Base-by-base conservation (phyloP, 345 rosid species). In the Boechera stricta region DNA sequence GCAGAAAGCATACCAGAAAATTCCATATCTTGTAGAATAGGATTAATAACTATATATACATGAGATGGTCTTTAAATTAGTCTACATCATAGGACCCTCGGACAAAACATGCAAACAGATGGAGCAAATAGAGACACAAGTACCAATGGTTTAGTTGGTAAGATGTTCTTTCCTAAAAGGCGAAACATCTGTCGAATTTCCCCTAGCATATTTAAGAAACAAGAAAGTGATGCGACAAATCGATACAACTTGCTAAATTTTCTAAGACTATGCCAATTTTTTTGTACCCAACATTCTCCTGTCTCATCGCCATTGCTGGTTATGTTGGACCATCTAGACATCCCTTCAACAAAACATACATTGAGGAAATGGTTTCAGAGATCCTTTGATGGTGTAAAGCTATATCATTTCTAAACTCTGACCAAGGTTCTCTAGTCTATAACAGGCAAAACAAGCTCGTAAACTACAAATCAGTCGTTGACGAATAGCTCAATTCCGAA, bases 341-440 rank as follows among this genome's bases (percentile, higher is more conserved):
- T 77, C 76, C 77, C 77, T 71, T 71, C 67, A 77, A 65, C 77
- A 64, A 77, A 64, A 72, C 68, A 71, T 71, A 71, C 62, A 63
- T 71, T 56, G 71, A 18, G 45, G 44, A 77, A 71, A 36, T 53
- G 45, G 42, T 77, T 35, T 70, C 61, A 77, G 72, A 71, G 48
- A 62, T 54, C 32, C n/a, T 24, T 63, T 35, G 1, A 33, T 47
- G 18, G 13, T 24, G 29, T 24, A 39, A 49, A 69, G 3, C 54
- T 41, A 39, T 18, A 21, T 39, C 65, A 58, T 21, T 29, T 18
- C 28, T 61, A 41, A 32, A 38, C 12, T 18, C 39, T 59, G 75
- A 42, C 58, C 48, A 35, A 38, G 21, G 60, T 2, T 51, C 10
- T 60, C 11, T 38, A 16, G 47, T 36, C 29, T 18, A 15, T 31